phyloP scores from a whole-genome alignment of 371 early-diverging fungal genomes.

The Mortierella sp. region DNA sequence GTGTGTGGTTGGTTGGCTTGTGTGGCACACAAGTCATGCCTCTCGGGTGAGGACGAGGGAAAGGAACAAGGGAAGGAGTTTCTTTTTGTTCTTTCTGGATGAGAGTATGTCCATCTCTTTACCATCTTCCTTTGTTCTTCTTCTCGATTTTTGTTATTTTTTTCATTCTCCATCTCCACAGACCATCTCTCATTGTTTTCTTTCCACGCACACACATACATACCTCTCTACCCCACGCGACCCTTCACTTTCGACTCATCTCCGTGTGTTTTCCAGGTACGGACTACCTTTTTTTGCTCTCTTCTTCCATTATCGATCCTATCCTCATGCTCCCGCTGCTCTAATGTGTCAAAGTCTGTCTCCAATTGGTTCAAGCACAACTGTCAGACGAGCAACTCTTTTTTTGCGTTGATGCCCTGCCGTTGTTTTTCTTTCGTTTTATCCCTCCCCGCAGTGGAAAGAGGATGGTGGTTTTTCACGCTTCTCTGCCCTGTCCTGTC shows the following conservation, averaged over 20 bases:
- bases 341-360: not conserved
- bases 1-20: not conserved
- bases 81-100: not conserved
- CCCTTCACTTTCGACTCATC: not conserved
- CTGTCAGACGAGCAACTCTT: not conserved
- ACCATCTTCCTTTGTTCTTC: not conserved
- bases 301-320: not conserved
- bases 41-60: not conserved
- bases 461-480: not conserved
- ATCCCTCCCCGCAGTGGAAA: conserved; percentile 5
- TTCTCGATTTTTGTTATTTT: not conserved
- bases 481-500: not conserved
- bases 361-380: conserved; percentile 6
- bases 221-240: not conserved
- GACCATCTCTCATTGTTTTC: not conserved
- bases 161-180: conserved; percentile 6
- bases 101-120: conserved; percentile 1
- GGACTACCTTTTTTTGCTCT: not conserved
- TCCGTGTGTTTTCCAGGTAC: conserved; percentile 7
- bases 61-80: not conserved
- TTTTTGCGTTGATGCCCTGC: not conserved
- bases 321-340: conserved; percentile 9
- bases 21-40: not conserved
- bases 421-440: not conserved
- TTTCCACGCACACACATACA: not conserved